Conservation (phyloP, 306 rosid species). For the Prunus mongolica region DNA sequence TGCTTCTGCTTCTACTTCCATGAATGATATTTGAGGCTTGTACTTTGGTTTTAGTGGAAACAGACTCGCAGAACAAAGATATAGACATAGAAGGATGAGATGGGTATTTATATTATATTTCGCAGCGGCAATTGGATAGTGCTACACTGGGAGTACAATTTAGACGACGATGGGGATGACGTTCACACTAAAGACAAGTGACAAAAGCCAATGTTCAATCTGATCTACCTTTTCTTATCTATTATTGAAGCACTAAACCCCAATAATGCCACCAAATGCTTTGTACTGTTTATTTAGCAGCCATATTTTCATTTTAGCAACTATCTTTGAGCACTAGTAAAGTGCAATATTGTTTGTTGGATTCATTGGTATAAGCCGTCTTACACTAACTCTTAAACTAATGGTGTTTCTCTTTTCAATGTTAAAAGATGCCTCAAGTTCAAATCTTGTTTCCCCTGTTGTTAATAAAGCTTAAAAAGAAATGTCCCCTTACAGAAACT, state of each 20-base stretch:
- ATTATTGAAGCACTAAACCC: not conserved
- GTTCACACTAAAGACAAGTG: too few species aligned
- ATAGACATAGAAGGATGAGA: too few species aligned
- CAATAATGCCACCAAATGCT: too few species aligned
- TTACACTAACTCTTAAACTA: not conserved
- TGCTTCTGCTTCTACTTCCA: too few species aligned
- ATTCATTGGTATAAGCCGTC: not conserved
- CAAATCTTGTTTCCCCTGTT: not conserved
- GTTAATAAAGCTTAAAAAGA: not conserved
- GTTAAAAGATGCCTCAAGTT: not conserved
- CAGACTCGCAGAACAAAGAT: too few species aligned
- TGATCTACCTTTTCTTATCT: too few species aligned
- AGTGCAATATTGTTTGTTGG: not conserved
- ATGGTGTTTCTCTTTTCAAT: accelerated
- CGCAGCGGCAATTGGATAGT: not conserved
- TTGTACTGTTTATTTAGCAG: not conserved
- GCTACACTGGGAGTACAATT: too few species aligned
- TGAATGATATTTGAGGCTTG: too few species aligned
- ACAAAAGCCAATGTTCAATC: too few species aligned
- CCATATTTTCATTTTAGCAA: too few species aligned
- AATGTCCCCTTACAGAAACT: not conserved
- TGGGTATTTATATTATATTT: not conserved
- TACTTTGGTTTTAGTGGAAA: too few species aligned
- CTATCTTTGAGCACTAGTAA: not conserved
- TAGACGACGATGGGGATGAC: too few species aligned